Base-by-base conservation (phyloP, 192 early-diverging fungal genomes). In the Coemansia biformis region DNA sequence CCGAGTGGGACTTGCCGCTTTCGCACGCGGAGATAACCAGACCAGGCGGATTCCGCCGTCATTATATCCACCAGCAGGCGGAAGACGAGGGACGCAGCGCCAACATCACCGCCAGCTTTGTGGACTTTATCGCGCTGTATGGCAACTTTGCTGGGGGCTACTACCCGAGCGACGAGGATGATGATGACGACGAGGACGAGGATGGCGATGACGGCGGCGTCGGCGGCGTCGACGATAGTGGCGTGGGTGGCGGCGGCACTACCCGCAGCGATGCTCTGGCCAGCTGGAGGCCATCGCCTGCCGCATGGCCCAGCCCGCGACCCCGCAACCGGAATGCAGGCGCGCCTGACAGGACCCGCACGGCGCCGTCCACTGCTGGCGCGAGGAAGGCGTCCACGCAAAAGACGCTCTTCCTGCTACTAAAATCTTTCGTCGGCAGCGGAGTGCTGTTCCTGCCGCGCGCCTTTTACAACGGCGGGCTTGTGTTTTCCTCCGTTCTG, bases 71-170 rank as follows among this genome's bases (percentile, higher is more conserved):
- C 10, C 63, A 81, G 49, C 80, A 88, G 46, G 86, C 86, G 14
- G 66, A 74, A 22, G 55, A 67, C 31, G 76, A 75, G 43, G 90
- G 87, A 24, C 57, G 65, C 46, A 69, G 69, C 24, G 81, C 84
- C 1, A 83, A 82, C 46, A 74, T 79, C 18, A 93, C 93, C 3
- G 57, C 78, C 23, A 93, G 83, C 64, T 96, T 93, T 79, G 79
- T 93, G 22, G 93, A 96, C 61, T 94, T 96, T 61, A 61, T 96
- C 40, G 84, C 83, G 34, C 75, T 96, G 53, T 94, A 85, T 45
- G 91, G 90, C 26, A 91, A 88, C 57, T 96, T 92, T 73, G 93
- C 87, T 29, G 93, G 91, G 24, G 93, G 92, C 57, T 87, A 92
- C 48, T 79, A 81, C 51, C 88, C 85, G 21, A 86, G 86, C 33